A percentile compares a stretch with the other conserved stretches of the same genome.
Conservation (phyloP, 139 green algal species). For the Chlorella vulgaris region DNA sequence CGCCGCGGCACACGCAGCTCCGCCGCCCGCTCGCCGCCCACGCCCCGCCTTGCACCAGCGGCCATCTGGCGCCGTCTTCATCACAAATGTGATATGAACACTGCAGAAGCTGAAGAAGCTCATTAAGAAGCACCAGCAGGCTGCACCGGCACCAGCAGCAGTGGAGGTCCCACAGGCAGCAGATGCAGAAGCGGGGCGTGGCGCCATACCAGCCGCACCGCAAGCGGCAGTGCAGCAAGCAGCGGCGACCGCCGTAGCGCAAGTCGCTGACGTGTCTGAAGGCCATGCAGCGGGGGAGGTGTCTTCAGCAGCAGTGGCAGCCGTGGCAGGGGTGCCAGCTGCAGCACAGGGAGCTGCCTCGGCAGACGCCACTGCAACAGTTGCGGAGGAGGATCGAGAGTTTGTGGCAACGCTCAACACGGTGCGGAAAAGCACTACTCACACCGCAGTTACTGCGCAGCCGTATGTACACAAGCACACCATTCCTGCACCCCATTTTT, state of each 20-base stretch:
- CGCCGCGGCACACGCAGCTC: constrained; percentile 50
- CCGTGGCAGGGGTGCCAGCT: neutral
- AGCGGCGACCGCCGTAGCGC: no score
- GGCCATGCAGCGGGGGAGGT: no score
- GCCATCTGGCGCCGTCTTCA: no score
- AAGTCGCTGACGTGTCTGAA: no score
- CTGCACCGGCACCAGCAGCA: neutral
- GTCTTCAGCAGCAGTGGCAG: neutral
- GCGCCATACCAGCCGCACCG: no score
- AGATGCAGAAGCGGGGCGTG: neutral
- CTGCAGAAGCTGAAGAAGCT: constrained; percentile 53
- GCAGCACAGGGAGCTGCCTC: neutral
- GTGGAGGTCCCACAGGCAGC: neutral
- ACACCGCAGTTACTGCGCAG: no score
- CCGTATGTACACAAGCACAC: no score
- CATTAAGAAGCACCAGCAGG: constrained; percentile 11
- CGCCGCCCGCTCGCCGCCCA: neutral
- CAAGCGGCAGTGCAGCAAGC: no score
- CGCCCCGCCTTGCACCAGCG: neutral
- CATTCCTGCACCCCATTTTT: no score
- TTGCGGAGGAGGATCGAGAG: constrained; percentile 19
- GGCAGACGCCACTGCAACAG: neutral
- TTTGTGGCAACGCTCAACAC: constrained; percentile 60
- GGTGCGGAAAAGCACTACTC: no score
- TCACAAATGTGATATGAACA: no score